Evolutionary conservation across 345 rosid genomes (phyloP).

Genomic region (Rhodamnia argentea): DNA sequence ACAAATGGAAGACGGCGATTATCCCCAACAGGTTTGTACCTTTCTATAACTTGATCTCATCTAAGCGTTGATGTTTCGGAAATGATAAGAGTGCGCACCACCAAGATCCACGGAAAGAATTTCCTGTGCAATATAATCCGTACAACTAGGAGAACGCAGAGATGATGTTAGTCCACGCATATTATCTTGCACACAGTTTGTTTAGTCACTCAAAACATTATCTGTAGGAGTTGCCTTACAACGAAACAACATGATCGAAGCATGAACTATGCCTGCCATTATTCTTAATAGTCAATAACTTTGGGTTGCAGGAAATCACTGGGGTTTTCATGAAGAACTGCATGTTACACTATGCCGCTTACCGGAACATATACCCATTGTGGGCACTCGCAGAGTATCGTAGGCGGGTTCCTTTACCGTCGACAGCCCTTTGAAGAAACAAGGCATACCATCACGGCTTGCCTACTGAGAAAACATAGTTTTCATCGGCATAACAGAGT

Average conservation of each 20-base stretch:
- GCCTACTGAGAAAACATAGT: background rate
- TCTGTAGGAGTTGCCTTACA: background rate
- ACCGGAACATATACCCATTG: constrained; percentile 30
- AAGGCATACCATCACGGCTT: background rate
- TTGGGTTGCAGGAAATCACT: constrained; percentile 19
- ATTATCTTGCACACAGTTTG: background rate
- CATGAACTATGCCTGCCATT: background rate
- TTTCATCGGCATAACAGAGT: background rate
- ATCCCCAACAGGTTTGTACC: constrained; percentile 46
- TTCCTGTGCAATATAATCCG: background rate
- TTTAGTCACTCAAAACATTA: background rate
- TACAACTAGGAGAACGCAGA: background rate
- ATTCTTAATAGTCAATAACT: background rate
- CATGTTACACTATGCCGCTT: constrained; percentile 29
- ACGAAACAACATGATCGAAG: background rate
- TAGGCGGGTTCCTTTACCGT: constrained; percentile 9
- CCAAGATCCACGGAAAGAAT: background rate
- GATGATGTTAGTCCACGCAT: background rate
- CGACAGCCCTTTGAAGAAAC: background rate
- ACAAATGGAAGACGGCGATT: constrained; percentile 51
- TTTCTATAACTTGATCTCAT: background rate
- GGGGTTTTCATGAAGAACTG: constrained; percentile 37
- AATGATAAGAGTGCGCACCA: background rate
- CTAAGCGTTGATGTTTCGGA: background rate
- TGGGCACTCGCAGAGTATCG: constrained; percentile 42